These are phyloP conservation scores for Lonicera japonica DNA, from an alignment of 129 eudicot genomes.

Conservation along the genomic window DNA sequence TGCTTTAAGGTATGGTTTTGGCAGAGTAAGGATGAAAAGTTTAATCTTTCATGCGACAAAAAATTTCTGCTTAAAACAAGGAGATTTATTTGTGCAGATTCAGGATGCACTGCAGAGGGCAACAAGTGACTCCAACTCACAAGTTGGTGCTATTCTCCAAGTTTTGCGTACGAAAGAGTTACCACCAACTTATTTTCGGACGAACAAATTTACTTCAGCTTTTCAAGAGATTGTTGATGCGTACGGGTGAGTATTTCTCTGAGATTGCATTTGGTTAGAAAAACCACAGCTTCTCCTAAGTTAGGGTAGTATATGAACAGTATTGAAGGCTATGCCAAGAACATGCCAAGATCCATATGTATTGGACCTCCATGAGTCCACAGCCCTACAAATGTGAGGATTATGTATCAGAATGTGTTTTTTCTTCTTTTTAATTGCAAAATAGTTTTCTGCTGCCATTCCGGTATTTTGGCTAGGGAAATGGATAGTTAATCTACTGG, in stretches of 20 bases:
- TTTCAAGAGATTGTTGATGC: constrained; percentile 98
- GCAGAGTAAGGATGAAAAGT: constrained; percentile 1
- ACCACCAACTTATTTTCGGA: constrained; percentile 89
- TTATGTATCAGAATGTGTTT: neutral
- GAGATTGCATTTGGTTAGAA: neutral
- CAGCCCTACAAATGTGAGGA: neutral
- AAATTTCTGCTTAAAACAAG: neutral
- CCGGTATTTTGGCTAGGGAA: neutral
- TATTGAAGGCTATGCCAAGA: neutral
- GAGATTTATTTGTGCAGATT: constrained; percentile 46
- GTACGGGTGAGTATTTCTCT: constrained; percentile 67
- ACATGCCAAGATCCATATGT: neutral
- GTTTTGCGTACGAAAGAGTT: constrained; percentile 75
- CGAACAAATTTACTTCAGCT: constrained; percentile 83
- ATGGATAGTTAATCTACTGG: neutral
- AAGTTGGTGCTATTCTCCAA: constrained; percentile 92
- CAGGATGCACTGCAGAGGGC: constrained; percentile 84
- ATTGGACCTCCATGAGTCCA: neutral
- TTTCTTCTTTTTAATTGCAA: neutral
- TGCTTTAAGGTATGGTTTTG: constrained; percentile 4
- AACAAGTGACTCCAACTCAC: constrained; percentile 80
- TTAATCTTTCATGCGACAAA: neutral
- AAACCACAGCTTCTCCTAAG: neutral
- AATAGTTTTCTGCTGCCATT: neutral
- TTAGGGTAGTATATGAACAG: neutral